phyloP scores from a whole-genome alignment of 2,329 filamentous ascomycete species.

The Fonsecaea monophora region DNA sequence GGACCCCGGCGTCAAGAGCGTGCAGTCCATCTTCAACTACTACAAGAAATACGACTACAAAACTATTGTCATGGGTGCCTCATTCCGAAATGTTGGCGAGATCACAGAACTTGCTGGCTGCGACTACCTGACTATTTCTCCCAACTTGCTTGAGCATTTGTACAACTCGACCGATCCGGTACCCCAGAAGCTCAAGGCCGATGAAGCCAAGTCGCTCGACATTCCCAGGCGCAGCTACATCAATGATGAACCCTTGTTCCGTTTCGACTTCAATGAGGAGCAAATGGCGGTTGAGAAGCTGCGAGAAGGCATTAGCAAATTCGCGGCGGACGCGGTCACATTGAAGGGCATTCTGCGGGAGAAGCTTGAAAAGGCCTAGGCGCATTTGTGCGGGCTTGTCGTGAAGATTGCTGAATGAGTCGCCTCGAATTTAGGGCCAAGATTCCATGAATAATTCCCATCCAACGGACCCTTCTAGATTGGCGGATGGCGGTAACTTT shows the following conservation, averaged over 20 bases:
- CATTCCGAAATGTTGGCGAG: conserved; percentile 94
- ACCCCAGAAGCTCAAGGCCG: conserved; percentile 88
- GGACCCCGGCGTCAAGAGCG: conserved; percentile 95
- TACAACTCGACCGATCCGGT: conserved; percentile 81
- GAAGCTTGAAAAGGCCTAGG: conserved; percentile 69
- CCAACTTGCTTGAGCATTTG: conserved; percentile 91
- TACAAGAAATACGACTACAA: conserved; percentile 99
- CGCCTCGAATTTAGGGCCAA: conserved; percentile 3
- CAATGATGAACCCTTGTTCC: conserved; percentile 86
- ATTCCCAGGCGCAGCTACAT: conserved; percentile 92
- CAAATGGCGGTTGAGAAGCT: conserved; percentile 99
- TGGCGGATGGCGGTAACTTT: neutral
- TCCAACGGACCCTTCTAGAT: conserved; percentile 9
- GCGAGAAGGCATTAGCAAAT: conserved; percentile 98
- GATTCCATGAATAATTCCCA: neutral
- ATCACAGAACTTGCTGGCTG: conserved; percentile 98
- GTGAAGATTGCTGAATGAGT: conserved; percentile 2
- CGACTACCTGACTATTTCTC: conserved; percentile 98
- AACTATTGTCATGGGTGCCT: conserved; percentile 99
- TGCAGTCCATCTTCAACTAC: conserved; percentile 98
- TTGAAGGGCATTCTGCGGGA: conserved; percentile 89
- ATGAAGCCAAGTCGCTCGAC: conserved; percentile 69
- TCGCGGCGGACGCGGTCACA: conserved; percentile 91
- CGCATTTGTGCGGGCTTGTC: neutral
- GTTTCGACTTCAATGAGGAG: conserved; percentile 99